These are phyloP conservation scores for Penicillium sp. DNA, from an alignment of 2,329 filamentous ascomycete genomes.

Conservation along the genomic window DNA sequence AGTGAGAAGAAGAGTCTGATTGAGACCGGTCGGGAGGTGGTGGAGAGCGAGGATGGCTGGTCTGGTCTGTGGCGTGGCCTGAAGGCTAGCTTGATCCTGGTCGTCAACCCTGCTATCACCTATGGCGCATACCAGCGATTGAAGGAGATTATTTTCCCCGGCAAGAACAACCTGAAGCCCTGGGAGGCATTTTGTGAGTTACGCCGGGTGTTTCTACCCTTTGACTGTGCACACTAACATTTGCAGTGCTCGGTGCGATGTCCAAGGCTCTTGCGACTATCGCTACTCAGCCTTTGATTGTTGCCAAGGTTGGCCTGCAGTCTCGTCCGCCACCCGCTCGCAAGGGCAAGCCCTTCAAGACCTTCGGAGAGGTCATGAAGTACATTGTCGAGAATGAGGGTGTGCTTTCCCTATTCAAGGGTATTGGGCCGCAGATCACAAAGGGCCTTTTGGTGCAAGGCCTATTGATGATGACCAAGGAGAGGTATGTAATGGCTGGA, in stretches of 20 bases:
- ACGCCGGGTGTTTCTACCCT: neutral
- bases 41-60: conserved; percentile 86
- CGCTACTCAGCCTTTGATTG: conserved; percentile 89
- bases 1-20: conserved; percentile 80
- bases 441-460: conserved; percentile 95
- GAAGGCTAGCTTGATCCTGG: conserved; percentile 92
- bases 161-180: conserved; percentile 71
- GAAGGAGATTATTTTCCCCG: conserved; percentile 74
- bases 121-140: conserved; percentile 95
- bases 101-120: conserved; percentile 95
- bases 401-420: conserved; percentile 83
- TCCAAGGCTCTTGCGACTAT: conserved; percentile 93
- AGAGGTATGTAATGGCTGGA: conserved; percentile 60
- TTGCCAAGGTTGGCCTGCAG: conserved; percentile 95
- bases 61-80: conserved; percentile 90
- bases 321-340: conserved; percentile 83
- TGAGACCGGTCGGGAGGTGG: conserved; percentile 84
- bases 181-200: conserved; percentile 88
- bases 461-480: conserved; percentile 98
- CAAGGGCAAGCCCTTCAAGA: conserved; percentile 88
- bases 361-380: conserved; percentile 89
- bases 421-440: conserved; percentile 87
- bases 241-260: conserved; percentile 79
- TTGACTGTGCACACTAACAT: conserved; percentile 13
- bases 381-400: conserved; percentile 93